Conservation (phyloP, 306 rosid species). For the Cicer yamashitae region DNA sequence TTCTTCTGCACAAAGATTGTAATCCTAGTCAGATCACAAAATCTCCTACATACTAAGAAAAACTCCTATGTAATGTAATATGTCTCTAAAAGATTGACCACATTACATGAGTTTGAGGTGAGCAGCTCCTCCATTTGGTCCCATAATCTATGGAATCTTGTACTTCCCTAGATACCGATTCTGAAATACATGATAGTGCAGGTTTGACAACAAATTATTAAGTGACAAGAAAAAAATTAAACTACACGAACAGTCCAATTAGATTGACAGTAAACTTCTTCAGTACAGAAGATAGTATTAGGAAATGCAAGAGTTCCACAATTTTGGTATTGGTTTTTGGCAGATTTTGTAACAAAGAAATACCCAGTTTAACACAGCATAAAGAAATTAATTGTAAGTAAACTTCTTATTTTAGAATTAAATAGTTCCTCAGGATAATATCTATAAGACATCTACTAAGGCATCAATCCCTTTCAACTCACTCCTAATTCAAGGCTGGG, state of each 20-base stretch:
- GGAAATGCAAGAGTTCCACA: conserved; percentile 32
- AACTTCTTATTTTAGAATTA: conserved; percentile 29
- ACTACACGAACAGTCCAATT: conserved; percentile 29
- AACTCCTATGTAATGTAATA: conserved; percentile 32
- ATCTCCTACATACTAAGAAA: conserved; percentile 26
- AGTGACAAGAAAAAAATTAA: conserved; percentile 15
- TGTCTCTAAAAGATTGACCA: conserved; percentile 44
- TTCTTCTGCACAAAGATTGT: conserved; percentile 59
- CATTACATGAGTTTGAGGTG: conserved; percentile 65
- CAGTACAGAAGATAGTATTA: conserved; percentile 9
- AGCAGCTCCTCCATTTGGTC: conserved; percentile 76
- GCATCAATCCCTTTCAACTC: conserved; percentile 17
- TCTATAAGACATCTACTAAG: conserved; percentile 26
- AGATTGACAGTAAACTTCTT: conserved; percentile 19
- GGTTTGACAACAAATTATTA: conserved; percentile 21
- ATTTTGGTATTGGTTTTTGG: conserved; percentile 9
- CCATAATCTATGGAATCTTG: conserved; percentile 58
- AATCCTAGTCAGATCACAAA: conserved; percentile 44
- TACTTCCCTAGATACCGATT: conserved; percentile 50
- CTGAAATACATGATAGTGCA: conserved; percentile 51
- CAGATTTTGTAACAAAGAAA: conserved; percentile 19
- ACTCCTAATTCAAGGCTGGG: conserved; percentile 28
- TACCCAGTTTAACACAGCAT: conserved; percentile 24
- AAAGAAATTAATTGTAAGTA: conserved; percentile 16
- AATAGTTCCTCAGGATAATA: conserved; percentile 25